These are phyloP conservation scores for Cystobasidium pallidum DNA, from an alignment of 1,284 basidiomycete genomes.

Conservation along the genomic window DNA sequence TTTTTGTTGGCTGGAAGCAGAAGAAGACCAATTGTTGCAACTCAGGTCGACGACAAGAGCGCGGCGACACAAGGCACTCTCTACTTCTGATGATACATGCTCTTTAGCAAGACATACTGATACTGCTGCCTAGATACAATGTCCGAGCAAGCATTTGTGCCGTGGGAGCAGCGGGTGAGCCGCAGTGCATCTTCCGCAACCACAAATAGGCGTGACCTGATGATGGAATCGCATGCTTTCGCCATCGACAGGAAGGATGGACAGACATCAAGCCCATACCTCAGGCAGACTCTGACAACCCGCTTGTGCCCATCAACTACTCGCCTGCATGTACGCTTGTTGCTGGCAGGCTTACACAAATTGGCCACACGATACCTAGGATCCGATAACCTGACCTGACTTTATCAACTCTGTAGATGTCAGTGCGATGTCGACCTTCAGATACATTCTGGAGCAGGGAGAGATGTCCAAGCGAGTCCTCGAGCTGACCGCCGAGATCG, in stretches of 20 bases:
- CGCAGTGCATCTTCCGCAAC: not conserved
- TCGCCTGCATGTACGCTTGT: conserved; percentile 72
- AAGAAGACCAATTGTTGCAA: not conserved
- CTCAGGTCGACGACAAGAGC: too few relatives aligned
- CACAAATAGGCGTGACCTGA: not conserved
- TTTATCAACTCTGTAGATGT: conserved; percentile 65
- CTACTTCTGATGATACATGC: not conserved
- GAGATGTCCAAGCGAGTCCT: conserved; percentile 81
- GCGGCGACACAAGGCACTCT: not conserved
- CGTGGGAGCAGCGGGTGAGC: conserved; percentile 39
- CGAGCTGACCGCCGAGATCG: conserved; percentile 79
- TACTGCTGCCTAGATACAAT: not conserved
- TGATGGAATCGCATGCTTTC: not conserved
- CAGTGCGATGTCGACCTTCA: conserved; percentile 88
- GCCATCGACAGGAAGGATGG: conserved; percentile 71
- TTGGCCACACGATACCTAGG: conserved; percentile 6
- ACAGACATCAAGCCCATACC: conserved; percentile 73
- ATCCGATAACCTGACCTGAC: not conserved
- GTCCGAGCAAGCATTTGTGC: conserved; percentile 29
- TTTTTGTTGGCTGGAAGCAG: conserved; percentile 38
- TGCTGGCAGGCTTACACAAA: not conserved
- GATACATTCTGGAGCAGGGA: conserved; percentile 72
- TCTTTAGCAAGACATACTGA: not conserved
- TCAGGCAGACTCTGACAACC: conserved; percentile 76
- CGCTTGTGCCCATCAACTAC: conserved; percentile 87